These are phyloP conservation scores for Avena eriantha DNA, from an alignment of 176 grass and related monocot genomes.

Conservation along the genomic window DNA sequence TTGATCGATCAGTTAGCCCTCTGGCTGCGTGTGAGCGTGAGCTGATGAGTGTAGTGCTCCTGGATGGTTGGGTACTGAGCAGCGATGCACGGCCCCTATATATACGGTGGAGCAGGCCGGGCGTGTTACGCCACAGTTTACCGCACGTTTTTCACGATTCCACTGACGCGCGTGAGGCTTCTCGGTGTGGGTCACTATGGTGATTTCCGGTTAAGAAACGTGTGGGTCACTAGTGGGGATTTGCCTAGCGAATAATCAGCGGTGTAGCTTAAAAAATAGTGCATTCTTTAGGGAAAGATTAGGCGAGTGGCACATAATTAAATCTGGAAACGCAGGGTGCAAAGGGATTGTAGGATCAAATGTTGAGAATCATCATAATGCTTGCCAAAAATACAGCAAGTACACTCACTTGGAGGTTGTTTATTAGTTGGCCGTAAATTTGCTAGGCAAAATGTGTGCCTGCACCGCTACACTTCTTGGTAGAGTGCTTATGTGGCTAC, in stretches of 20 bases:
- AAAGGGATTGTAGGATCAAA: slow-evolving; percentile 1
- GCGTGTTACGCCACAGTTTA: background rate
- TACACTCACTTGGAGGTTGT: background rate
- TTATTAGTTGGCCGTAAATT: background rate
- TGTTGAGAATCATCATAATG: background rate
- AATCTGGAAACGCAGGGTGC: background rate
- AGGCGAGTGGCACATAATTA: background rate
- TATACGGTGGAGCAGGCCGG: background rate
- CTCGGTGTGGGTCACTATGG: background rate
- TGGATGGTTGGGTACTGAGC: background rate
- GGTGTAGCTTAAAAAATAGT: slow-evolving; percentile 34
- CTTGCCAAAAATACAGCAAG: background rate
- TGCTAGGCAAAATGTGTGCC: too few species aligned
- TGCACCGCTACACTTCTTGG: too few species aligned
- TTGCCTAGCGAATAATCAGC: slow-evolving; percentile 17
- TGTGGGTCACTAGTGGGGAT: slow-evolving; percentile 1
- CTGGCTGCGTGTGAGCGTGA: background rate
- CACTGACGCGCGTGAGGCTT: too few species aligned
- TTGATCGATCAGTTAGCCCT: background rate
- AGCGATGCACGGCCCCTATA: background rate
- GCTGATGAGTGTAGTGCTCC: background rate
- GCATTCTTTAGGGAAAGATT: background rate
- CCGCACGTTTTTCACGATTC: slow-evolving; percentile 23
- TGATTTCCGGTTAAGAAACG: background rate
- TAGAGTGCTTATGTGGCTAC: too few species aligned